Evolutionary conservation across 2,329 filamentous ascomycete species (phyloP).

Genomic region (Uncinocarpus reesii): DNA sequence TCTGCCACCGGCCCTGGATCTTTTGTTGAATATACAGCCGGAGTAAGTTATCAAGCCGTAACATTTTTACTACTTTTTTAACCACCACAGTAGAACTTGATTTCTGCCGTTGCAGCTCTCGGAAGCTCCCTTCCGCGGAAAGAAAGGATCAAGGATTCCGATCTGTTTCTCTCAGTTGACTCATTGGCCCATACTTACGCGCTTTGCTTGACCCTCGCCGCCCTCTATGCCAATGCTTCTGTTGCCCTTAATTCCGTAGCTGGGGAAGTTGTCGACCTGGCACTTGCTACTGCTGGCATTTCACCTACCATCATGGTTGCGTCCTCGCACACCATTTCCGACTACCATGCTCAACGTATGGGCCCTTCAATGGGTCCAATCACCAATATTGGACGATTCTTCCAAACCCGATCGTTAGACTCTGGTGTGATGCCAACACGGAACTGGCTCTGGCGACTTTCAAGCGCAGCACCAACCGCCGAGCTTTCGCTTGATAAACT

Average conservation of each 20-base stretch:
- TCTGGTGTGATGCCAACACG: conserved; percentile 64
- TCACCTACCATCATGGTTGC: conserved; percentile 75
- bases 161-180: conserved; percentile 78
- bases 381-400: conserved; percentile 58
- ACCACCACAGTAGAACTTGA: conserved; percentile 52
- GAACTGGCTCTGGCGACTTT: conserved; percentile 46
- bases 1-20: conserved; percentile 45
- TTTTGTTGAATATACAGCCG: conserved; percentile 70
- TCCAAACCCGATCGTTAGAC: conserved; percentile 60
- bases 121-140: conserved; percentile 62
- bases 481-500: conserved; percentile 52
- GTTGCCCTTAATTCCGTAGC: conserved; percentile 83
- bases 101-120: conserved; percentile 72
- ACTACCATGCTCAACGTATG: conserved; percentile 54
- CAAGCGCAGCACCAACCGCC: conserved; percentile 30
- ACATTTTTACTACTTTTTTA: conserved; percentile 4
- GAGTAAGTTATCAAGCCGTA: conserved; percentile 31
- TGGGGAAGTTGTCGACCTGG: conserved; percentile 59
- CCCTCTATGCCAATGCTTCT: conserved; percentile 74
- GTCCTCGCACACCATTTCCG: conserved; percentile 60
- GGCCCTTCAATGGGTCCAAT: conserved; percentile 52
- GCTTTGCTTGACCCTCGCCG: conserved; percentile 66
- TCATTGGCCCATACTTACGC: conserved; percentile 70
- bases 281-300: conserved; percentile 60
- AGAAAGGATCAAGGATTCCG: conserved; percentile 62